Evolutionary conservation across 768 basidiomycete genomes (phyloP).

Genomic region (Naematelia encephala): DNA sequence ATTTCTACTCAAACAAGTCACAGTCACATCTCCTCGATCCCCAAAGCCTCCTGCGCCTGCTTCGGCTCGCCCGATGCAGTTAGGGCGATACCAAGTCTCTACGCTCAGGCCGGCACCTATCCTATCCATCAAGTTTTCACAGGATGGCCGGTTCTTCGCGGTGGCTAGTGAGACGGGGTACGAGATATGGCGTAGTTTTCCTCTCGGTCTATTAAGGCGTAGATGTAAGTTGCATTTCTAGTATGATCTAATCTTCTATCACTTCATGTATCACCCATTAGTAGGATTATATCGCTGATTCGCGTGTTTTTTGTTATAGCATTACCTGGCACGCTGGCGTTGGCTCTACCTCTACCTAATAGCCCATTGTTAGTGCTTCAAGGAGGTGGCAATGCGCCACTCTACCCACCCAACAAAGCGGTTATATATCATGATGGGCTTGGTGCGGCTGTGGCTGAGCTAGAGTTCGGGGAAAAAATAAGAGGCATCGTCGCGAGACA

Average conservation of each 20-base stretch:
- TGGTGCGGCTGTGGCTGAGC: slow-evolving; percentile 34
- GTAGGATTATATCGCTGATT: too few relatives aligned
- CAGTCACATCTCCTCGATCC: slow-evolving; percentile 1
- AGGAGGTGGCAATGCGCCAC: slow-evolving; percentile 47
- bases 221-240: slow-evolving; percentile 23
- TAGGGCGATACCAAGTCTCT: slow-evolving; percentile 47
- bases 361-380: slow-evolving; percentile 49
- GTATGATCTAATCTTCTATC: too few relatives aligned
- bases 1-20: background rate
- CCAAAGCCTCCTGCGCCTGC: background rate
- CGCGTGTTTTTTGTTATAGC: slow-evolving; percentile 18
- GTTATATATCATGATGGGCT: slow-evolving; percentile 48
- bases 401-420: slow-evolving; percentile 52
- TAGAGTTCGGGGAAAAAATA: slow-evolving; percentile 44
- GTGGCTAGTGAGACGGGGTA: slow-evolving; percentile 45
- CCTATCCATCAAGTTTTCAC: slow-evolving; percentile 38
- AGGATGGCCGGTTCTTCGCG: slow-evolving; percentile 39
- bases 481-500: slow-evolving; percentile 28
- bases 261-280: too few relatives aligned
- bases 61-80: slow-evolving; percentile 34
- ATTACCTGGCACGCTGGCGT: slow-evolving; percentile 41
- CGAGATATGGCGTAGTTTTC: slow-evolving; percentile 43
- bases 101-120: slow-evolving; percentile 40
- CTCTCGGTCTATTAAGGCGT: slow-evolving; percentile 34
- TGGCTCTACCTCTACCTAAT: slow-evolving; percentile 29